Percentiles rank a stretch among this genome's conserved stretches.
Conservation (phyloP, 176 grass and related monocot genomes). For the Musa itinerans region DNA sequence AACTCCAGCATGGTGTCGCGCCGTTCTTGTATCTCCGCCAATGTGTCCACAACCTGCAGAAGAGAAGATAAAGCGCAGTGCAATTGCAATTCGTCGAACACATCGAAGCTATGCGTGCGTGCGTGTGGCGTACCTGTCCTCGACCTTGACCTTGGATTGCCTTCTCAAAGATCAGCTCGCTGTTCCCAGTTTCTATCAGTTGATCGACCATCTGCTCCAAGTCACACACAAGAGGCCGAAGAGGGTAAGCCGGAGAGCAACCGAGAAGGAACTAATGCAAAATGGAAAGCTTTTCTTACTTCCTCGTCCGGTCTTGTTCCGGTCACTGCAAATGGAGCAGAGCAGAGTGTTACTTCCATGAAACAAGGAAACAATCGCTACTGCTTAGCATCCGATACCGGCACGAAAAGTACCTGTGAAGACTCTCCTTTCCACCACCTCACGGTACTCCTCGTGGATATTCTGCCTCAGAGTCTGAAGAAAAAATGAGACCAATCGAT, state of each 20-base stretch:
- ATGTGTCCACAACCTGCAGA: conserved; percentile 34
- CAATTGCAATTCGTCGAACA: too few relatives aligned
- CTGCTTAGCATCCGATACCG: too few relatives aligned
- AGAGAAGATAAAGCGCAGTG: background rate
- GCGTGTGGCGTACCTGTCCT: conserved; percentile 20
- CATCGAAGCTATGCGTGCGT: too few relatives aligned
- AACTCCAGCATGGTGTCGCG: conserved; percentile 33
- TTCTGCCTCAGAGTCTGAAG: conserved; percentile 29
- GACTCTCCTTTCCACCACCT: conserved; percentile 36
- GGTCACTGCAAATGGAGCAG: conserved; percentile 30
- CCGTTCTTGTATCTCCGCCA: conserved; percentile 46
- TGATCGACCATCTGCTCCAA: conserved; percentile 34
- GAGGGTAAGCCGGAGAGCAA: too few relatives aligned
- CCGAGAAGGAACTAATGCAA: background rate
- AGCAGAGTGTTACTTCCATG: background rate
- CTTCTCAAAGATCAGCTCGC: conserved; percentile 41
- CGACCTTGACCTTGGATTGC: conserved; percentile 36
- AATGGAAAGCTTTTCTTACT: conserved; percentile 17
- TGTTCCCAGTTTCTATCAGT: conserved; percentile 39
- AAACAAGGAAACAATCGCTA: background rate
- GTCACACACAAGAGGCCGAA: too few relatives aligned
- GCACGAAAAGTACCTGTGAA: conserved; percentile 26
- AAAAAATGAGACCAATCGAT: background rate
- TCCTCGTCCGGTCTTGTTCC: conserved; percentile 33
- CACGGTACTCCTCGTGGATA: conserved; percentile 33